These are phyloP conservation scores for Boletus rubroflammeus DNA, from an alignment of 768 basidiomycete genomes.

Conservation along the genomic window DNA sequence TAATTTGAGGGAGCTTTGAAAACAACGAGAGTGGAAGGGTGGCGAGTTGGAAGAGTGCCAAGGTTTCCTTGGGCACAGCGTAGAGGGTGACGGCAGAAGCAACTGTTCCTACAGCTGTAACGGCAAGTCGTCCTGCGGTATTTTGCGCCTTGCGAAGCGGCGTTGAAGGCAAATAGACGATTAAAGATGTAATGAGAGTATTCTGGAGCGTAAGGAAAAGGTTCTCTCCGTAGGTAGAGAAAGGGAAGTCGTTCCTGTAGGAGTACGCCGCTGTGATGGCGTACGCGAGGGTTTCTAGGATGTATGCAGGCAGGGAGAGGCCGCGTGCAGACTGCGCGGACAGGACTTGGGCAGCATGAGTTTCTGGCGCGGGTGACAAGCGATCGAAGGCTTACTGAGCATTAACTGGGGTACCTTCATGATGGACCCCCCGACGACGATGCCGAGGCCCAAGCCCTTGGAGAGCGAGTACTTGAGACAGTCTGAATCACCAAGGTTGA, in stretches of 20 bases:
- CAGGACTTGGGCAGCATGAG: slow-evolving; percentile 46
- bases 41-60: slow-evolving; percentile 73
- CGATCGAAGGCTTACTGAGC: slow-evolving; percentile 52
- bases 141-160: slow-evolving; percentile 26
- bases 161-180: slow-evolving; percentile 57
- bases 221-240: slow-evolving; percentile 98
- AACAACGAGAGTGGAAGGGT: slow-evolving; percentile 90
- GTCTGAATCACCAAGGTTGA: slow-evolving; percentile 68
- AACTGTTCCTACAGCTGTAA: slow-evolving; percentile 33
- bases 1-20: slow-evolving; percentile 93
- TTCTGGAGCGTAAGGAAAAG: slow-evolving; percentile 90
- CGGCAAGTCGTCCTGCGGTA: slow-evolving; percentile 29
- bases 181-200: slow-evolving; percentile 82
- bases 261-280: slow-evolving; percentile 89
- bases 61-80: slow-evolving; percentile 41
- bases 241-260: slow-evolving; percentile 80
- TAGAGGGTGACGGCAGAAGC: slow-evolving; percentile 41
- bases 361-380: not conserved
- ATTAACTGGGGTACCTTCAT: slow-evolving; percentile 96
- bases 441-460: slow-evolving; percentile 88
- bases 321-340: slow-evolving; percentile 77
- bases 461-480: slow-evolving; percentile 92
- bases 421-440: slow-evolving; percentile 88
- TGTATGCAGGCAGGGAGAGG: slow-evolving; percentile 79
- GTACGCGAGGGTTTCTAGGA: slow-evolving; percentile 88